Evolutionary conservation across 345 rosid species (phyloP), one percentile per base, ranked within the genome.

Genomic region (Linum tenue): DNA sequence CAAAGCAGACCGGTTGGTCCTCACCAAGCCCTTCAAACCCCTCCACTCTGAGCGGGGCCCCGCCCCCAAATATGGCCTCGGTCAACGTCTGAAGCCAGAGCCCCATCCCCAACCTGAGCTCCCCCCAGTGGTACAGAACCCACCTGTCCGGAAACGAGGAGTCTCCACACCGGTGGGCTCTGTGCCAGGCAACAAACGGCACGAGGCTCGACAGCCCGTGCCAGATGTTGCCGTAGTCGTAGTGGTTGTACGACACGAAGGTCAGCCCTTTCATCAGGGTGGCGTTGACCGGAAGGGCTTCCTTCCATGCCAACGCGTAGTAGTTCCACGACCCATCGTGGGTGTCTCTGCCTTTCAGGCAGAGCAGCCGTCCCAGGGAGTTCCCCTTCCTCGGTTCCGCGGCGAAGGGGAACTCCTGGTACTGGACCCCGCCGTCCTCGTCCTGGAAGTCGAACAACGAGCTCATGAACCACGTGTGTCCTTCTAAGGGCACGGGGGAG

Each of bases 381-480:
- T 64, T 3, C 31, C 31, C 31, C 31, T 22, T 22, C 31, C 0
- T 1, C 1, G 31, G 31, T 0, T 22, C 31, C 0, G 31, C 0
- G 31, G 77, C 42, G 2, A 96, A 85, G 1, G 96, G 94, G 67
- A 91, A 86, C 43, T 80, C 76, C 68, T 85, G 89, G 62, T 77
- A 77, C 17, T 86, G 96, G 10, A 78, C 97, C 66, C 77, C 88
- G 0, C 81, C 88, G 63, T 82, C 78, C n/a, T 44, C 12, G 51
- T 82, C 83, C 37, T 73, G 91, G 22, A 68, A 75, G 69, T 86
- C 94, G 17, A 76, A 67, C 68, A 81, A 66, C 37, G 96, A 86
- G 75, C 91, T 88, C 87, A 85, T 88, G 72, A 88, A 88, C 95
- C 91, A 88, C 0, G 89, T 85, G 71, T 85, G 89, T 56, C 87